These are phyloP conservation scores for Neonothopanus nambi DNA, from an alignment of 1,284 basidiomycete species.

Conservation along the genomic window DNA sequence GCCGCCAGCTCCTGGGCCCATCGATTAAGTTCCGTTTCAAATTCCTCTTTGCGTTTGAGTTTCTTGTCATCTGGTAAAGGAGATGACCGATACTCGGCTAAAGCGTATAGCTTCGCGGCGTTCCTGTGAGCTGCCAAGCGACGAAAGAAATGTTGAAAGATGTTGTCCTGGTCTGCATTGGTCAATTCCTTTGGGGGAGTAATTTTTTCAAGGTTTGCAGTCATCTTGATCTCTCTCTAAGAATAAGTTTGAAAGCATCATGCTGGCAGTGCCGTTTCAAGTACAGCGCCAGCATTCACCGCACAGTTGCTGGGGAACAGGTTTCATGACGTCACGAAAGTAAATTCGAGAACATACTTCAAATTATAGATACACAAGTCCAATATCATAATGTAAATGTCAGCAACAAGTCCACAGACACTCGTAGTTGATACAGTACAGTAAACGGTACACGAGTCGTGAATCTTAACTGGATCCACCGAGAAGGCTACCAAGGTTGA, in stretches of 20 bases:
- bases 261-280: no score
- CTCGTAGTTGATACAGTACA: no score
- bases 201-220: constrained; percentile 33
- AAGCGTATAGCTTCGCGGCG: constrained; percentile 40
- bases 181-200: constrained; percentile 42
- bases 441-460: no score
- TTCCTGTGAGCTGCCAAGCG: constrained; percentile 50
- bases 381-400: no score
- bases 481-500: neutral
- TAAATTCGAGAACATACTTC: no score
- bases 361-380: no score
- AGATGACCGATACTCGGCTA: constrained; percentile 35
- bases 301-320: no score
- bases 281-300: no score
- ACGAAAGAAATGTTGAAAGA: constrained; percentile 48
- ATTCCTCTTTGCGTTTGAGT: constrained; percentile 28
- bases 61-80: constrained; percentile 23
- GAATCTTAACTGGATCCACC: neutral
- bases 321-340: no score
- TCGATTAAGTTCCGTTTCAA: constrained; percentile 36
- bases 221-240: neutral
- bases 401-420: no score
- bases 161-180: constrained; percentile 32
- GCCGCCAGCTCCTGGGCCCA: constrained; percentile 50
- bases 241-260: no score